phyloP scores from a whole-genome alignment of 192 early-diverging fungal genomes.

The Kickxella alabastrina region DNA sequence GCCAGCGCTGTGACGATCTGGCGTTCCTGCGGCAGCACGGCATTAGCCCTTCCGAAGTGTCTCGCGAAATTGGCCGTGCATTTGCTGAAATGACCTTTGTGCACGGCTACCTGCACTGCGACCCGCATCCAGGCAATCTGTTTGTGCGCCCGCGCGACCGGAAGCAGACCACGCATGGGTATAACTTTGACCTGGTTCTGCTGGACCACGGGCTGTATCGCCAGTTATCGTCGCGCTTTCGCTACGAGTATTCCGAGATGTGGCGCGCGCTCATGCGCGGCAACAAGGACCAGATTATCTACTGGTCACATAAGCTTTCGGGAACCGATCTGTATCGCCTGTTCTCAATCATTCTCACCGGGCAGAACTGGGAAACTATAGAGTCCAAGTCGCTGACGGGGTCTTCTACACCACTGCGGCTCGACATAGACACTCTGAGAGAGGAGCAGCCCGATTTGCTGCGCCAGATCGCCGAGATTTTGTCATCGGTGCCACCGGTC shows the following conservation, averaged over 20 bases:
- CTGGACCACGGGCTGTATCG: slow-evolving; percentile 91
- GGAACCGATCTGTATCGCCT: slow-evolving; percentile 78
- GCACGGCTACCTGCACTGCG: slow-evolving; percentile 84
- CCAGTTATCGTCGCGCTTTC: slow-evolving; percentile 62
- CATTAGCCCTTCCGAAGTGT: slow-evolving; percentile 75
- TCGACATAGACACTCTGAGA: slow-evolving; percentile 56
- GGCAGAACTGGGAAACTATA: slow-evolving; percentile 77
- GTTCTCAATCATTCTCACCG: slow-evolving; percentile 86
- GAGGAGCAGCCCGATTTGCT: slow-evolving; percentile 59
- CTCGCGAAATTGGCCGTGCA: slow-evolving; percentile 65
- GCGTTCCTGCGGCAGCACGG: slow-evolving; percentile 61
- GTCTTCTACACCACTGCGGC: slow-evolving; percentile 35
- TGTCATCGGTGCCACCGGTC: slow-evolving; percentile 81
- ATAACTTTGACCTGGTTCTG: slow-evolving; percentile 86
- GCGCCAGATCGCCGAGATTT: slow-evolving; percentile 70
- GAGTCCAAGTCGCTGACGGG: slow-evolving; percentile 30
- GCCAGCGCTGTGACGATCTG: slow-evolving; percentile 74
- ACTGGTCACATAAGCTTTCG: slow-evolving; percentile 61
- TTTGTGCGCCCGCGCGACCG: slow-evolving; percentile 59
- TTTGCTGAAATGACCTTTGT: slow-evolving; percentile 91
- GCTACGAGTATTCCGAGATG: slow-evolving; percentile 81
- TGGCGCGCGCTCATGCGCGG: slow-evolving; percentile 82
- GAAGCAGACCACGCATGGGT: slow-evolving; percentile 45
- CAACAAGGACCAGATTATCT: slow-evolving; percentile 66
- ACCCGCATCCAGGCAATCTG: slow-evolving; percentile 92